A percentile compares a stretch with the other conserved stretches of the same genome.
Evolutionary conservation across 768 basidiomycete genomes (phyloP).

Genomic region (Multifurca ochricompacta): DNA sequence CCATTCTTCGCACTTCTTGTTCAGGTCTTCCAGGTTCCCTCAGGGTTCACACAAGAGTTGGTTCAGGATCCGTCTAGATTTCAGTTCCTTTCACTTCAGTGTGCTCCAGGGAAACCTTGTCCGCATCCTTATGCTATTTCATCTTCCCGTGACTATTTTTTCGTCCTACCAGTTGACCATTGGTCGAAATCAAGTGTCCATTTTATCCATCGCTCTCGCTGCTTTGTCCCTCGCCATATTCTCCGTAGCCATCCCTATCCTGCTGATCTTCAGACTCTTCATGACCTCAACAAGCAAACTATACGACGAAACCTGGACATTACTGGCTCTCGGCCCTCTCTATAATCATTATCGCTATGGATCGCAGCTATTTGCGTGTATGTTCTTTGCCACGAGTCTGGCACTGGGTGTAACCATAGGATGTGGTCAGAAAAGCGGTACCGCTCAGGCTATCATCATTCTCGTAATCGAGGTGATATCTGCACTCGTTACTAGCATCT

Average conservation of each 20-base stretch:
- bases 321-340: slow-evolving; percentile 83
- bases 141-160: slow-evolving; percentile 90
- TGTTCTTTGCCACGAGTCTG: slow-evolving; percentile 77
- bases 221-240: slow-evolving; percentile 74
- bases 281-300: slow-evolving; percentile 81
- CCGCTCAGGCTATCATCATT: slow-evolving; percentile 85
- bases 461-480: slow-evolving; percentile 82
- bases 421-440: slow-evolving; percentile 83
- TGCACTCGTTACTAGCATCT: slow-evolving; percentile 83
- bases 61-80: slow-evolving; percentile 50
- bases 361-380: slow-evolving; percentile 78
- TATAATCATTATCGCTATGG: slow-evolving; percentile 94
- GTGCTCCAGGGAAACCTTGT: slow-evolving; percentile 87
- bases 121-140: slow-evolving; percentile 85
- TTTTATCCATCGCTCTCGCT: slow-evolving; percentile 67
- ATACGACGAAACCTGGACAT: slow-evolving; percentile 89
- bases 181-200: slow-evolving; percentile 40
- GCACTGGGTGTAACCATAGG: slow-evolving; percentile 81
- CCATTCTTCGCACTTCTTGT: slow-evolving; percentile 35
- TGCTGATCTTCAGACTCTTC: slow-evolving; percentile 70
- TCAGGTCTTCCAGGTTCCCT: slow-evolving; percentile 34
- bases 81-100: slow-evolving; percentile 73
- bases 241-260: slow-evolving; percentile 67
- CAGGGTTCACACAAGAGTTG: slow-evolving; percentile 34
- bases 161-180: slow-evolving; percentile 80